These are phyloP conservation scores for Multifurca ochricompacta DNA, from an alignment of 768 basidiomycete genomes.

Conservation along the genomic window DNA sequence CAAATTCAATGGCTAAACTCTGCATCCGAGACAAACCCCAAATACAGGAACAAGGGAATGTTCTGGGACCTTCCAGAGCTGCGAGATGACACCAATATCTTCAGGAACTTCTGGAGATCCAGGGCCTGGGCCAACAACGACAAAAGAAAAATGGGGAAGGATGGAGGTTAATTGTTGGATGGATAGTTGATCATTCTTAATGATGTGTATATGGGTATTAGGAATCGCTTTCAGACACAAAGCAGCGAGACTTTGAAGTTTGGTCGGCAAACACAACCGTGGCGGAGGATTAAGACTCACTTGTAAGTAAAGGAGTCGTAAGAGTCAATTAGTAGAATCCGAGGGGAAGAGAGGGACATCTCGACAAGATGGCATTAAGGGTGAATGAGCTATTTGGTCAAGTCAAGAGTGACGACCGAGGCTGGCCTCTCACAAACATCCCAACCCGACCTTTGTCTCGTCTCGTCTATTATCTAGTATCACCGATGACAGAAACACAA, in stretches of 20 bases:
- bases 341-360: conserved; percentile 32
- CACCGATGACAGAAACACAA: conserved; percentile 8
- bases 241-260: conserved; percentile 52
- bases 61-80: conserved; percentile 60
- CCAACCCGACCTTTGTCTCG: too few species aligned
- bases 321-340: conserved; percentile 69
- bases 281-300: conserved; percentile 37
- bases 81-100: conserved; percentile 62
- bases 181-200: conserved; percentile 61
- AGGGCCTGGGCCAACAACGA: conserved; percentile 74
- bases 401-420: too few species aligned
- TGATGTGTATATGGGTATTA: conserved; percentile 52
- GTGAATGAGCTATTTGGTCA: too few species aligned
- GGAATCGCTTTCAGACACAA: conserved; percentile 59
- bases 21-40: conserved; percentile 81
- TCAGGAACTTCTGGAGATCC: conserved; percentile 57
- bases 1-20: conserved; percentile 59
- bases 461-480: too few species aligned
- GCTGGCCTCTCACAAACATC: too few species aligned
- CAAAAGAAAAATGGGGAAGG: conserved; percentile 55
- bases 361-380: conserved; percentile 3
- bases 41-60: conserved; percentile 57
- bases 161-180: conserved; percentile 43
- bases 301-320: conserved; percentile 89
- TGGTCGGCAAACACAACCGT: background rate